phyloP scores from a whole-genome alignment of 306 rosid species.

The Gillenia trifoliata region DNA sequence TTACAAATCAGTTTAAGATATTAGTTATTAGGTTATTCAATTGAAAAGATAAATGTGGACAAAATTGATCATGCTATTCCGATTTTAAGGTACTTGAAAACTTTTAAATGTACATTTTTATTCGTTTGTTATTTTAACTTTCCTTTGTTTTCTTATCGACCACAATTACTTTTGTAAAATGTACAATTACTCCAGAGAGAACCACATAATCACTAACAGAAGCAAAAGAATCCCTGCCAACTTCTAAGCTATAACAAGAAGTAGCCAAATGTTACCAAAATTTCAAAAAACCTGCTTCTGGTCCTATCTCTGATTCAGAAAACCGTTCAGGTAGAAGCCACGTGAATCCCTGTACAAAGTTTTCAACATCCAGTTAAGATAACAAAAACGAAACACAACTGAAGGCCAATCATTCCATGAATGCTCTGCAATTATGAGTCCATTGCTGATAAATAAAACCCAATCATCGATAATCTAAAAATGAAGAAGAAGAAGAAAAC shows the following conservation, averaged over 20 bases:
- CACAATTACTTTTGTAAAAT: not conserved
- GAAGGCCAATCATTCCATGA: not conserved
- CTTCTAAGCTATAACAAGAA: conserved; percentile 34
- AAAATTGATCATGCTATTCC: not conserved
- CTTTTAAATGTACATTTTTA: not conserved
- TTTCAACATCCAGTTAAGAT: conserved; percentile 31
- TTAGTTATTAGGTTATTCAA: not conserved
- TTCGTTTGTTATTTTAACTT: not conserved
- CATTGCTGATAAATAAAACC: not conserved
- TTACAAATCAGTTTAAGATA: not conserved
- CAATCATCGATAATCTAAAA: not conserved
- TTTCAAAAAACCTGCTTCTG: conserved; percentile 99
- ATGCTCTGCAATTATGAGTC: not conserved
- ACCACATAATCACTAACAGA: not conserved
- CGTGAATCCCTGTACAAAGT: conserved; percentile 72
- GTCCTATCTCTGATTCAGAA: conserved; percentile 94
- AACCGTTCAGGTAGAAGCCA: conserved; percentile 97
- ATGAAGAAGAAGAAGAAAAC: not conserved
- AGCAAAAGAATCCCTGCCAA: conserved; percentile 10
- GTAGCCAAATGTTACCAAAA: conserved; percentile 75
- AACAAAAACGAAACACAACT: not conserved
- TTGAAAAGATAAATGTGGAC: not conserved
- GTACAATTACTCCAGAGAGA: not conserved
- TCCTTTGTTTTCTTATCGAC: not conserved
- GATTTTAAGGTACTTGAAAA: not conserved